phyloP scores from a whole-genome alignment of 2,329 filamentous ascomycete species.

The Botrytis hyacinthi region DNA sequence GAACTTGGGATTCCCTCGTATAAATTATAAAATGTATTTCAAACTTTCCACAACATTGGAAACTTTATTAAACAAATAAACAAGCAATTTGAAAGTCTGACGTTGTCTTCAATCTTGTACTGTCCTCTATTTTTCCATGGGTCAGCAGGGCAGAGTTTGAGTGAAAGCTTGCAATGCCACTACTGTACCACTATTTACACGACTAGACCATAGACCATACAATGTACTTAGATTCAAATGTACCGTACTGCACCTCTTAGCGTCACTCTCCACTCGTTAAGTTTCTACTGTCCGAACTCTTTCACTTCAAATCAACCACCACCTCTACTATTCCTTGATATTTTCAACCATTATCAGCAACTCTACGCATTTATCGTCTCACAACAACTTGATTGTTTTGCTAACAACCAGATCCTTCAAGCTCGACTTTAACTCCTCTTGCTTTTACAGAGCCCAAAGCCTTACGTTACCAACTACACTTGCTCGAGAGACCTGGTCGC shows the following conservation, averaged over 20 bases:
- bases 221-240: not conserved
- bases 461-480: not conserved
- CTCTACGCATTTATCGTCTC: not conserved
- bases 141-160: slow-evolving; percentile 13
- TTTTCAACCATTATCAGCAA: not conserved
- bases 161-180: slow-evolving; percentile 6
- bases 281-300: slow-evolving; percentile 2
- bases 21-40: not conserved
- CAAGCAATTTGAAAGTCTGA: not conserved
- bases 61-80: not conserved
- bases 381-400: not conserved
- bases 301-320: not conserved
- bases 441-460: not conserved
- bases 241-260: slow-evolving; percentile 1
- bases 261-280: slow-evolving; percentile 12
- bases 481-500: slow-evolving; percentile 12
- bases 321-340: not conserved
- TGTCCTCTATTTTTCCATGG: not conserved
- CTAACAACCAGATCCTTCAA: not conserved
- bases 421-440: not conserved
- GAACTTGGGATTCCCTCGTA: not conserved
- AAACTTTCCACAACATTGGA: not conserved
- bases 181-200: not conserved
- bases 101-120: not conserved
- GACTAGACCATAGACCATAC: not conserved